phyloP scores from a whole-genome alignment of 306 rosid genomes.

The Corylus avellana region DNA sequence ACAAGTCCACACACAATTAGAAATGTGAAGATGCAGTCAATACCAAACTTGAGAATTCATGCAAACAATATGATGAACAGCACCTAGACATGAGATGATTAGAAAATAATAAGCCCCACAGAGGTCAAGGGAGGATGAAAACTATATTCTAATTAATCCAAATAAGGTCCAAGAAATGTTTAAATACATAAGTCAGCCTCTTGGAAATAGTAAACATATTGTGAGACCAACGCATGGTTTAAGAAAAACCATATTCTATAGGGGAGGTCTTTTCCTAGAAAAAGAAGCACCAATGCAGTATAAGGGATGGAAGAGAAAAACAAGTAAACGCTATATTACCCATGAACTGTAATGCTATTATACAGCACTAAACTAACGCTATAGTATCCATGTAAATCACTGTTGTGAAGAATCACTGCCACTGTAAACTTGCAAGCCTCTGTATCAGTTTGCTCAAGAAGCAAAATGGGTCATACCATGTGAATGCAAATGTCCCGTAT shows the following conservation, averaged over 20 bases:
- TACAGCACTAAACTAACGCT: neutral
- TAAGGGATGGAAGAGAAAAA: neutral
- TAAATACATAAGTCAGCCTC: neutral
- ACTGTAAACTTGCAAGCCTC: neutral
- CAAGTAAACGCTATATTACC: neutral
- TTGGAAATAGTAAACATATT: neutral
- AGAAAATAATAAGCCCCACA: neutral
- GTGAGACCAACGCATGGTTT: neutral
- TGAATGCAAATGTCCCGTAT: neutral
- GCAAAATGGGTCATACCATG: neutral
- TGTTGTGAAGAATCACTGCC: neutral
- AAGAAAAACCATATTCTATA: neutral
- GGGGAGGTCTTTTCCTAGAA: neutral
- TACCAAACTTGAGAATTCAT: neutral
- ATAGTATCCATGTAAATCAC: neutral
- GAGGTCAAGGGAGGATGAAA: neutral
- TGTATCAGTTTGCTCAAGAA: neutral
- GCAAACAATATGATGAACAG: neutral
- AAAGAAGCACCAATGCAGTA: neutral
- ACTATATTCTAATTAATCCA: neutral
- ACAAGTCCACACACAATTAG: conserved; percentile 1
- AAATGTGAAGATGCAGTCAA: neutral
- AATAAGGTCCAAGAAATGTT: neutral
- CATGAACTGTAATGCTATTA: neutral
- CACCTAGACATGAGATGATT: neutral